Percentiles rank a stretch among this genome's conserved stretches.
Conservation (phyloP, 2,329 filamentous ascomycete genomes). For the Cladophialophora exuberans region DNA sequence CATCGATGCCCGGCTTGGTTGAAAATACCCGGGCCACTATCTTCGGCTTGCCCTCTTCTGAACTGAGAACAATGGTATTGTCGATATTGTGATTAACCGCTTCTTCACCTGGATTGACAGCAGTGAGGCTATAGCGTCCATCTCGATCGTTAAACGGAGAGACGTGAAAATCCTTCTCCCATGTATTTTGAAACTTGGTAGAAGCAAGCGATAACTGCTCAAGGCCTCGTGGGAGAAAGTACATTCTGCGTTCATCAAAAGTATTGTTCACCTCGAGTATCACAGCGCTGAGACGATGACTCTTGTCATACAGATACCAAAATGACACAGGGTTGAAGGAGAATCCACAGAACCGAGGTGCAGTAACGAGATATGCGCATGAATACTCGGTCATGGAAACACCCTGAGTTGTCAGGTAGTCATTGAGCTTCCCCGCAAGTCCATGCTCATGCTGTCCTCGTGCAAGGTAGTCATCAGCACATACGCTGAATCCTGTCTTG, state of each 20-base stretch:
- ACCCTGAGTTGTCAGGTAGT: slow-evolving; percentile 60
- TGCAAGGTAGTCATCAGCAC: slow-evolving; percentile 64
- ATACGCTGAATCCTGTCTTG: slow-evolving; percentile 61
- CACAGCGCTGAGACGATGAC: slow-evolving; percentile 63
- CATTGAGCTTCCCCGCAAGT: slow-evolving; percentile 65
- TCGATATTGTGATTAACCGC: slow-evolving; percentile 41
- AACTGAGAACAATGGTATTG: slow-evolving; percentile 25
- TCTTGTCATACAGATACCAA: slow-evolving; percentile 72
- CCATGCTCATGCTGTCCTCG: slow-evolving; percentile 57
- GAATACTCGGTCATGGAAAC: slow-evolving; percentile 65
- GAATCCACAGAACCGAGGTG: slow-evolving; percentile 69
- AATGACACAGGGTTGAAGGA: slow-evolving; percentile 77
- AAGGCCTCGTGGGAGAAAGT: too few relatives aligned
- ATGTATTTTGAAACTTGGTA: slow-evolving; percentile 53
- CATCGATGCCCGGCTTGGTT: not conserved
- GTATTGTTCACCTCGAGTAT: slow-evolving; percentile 78
- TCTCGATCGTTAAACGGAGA: slow-evolving; percentile 72
- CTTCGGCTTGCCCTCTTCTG: slow-evolving; percentile 21
- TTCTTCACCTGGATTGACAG: slow-evolving; percentile 53
- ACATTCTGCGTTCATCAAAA: slow-evolving; percentile 72
- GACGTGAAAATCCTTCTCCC: slow-evolving; percentile 75
- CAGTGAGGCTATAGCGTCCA: slow-evolving; percentile 57
- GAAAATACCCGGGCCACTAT: slow-evolving; percentile 26
- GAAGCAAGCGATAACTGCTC: too few relatives aligned
- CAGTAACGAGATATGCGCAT: slow-evolving; percentile 71